A percentile compares a stretch with the other conserved stretches of the same genome.
Evolutionary conservation across 1,284 basidiomycete species (phyloP).

Genomic region (Pascua guehoae): DNA sequence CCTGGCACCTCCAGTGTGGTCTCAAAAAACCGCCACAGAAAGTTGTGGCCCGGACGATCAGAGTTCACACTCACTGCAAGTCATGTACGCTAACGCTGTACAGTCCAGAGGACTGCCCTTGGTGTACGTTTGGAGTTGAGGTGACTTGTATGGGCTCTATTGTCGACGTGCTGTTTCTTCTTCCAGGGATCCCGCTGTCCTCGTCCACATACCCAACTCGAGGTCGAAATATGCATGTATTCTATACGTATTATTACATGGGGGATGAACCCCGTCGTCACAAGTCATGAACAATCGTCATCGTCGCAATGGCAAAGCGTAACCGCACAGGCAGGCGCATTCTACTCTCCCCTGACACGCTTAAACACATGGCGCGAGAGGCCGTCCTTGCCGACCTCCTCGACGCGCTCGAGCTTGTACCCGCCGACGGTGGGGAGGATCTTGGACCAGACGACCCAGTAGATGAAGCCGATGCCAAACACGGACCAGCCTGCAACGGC

Average conservation of each 20-base stretch:
- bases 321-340: background rate
- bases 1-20: constrained; percentile 16
- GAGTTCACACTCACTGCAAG: no score
- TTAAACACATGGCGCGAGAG: constrained; percentile 11
- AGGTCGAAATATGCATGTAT: no score
- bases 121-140: constrained; percentile 6
- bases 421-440: constrained; percentile 14
- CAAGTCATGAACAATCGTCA: no score
- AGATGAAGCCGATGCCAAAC: constrained; percentile 23
- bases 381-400: constrained; percentile 13
- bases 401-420: constrained; percentile 14
- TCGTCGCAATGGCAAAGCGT: no score
- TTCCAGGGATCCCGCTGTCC: background rate
- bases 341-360: no score
- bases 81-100: background rate
- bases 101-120: constrained; percentile 21
- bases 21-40: constrained; percentile 21
- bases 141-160: background rate
- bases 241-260: no score
- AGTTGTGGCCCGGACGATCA: background rate
- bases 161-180: constrained; percentile 2
- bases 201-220: no score
- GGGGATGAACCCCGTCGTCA: no score
- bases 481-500: constrained; percentile 17
- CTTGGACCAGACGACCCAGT: constrained; percentile 22